phyloP scores from a whole-genome alignment of 1,139 yeast genomes.

The Candida sp. region DNA sequence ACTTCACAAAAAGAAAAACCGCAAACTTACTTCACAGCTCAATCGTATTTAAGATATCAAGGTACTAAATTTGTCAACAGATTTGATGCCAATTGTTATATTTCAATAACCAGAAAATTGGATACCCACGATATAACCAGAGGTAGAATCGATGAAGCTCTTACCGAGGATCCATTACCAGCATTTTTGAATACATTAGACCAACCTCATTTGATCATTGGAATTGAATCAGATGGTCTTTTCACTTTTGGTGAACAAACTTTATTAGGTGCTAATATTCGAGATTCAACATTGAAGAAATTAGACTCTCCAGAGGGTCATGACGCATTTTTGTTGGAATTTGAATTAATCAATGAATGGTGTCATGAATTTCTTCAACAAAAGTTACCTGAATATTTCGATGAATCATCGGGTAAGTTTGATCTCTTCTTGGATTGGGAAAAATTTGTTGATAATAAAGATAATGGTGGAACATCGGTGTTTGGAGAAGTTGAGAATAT shows the following conservation, averaged over 20 bases:
- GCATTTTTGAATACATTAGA: slow-evolving; percentile 46
- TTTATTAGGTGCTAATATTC: slow-evolving; percentile 71
- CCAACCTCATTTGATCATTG: slow-evolving; percentile 82
- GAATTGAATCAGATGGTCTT: slow-evolving; percentile 88
- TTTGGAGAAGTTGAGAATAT: slow-evolving; percentile 94
- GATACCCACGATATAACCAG: slow-evolving; percentile 95
- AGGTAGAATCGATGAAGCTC: slow-evolving; percentile 44
- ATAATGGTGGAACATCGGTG: slow-evolving; percentile 64
- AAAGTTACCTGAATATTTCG: slow-evolving; percentile 56
- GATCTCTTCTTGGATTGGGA: slow-evolving; percentile 55
- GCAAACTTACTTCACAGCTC: slow-evolving; percentile 93
- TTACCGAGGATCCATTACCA: slow-evolving; percentile 39
- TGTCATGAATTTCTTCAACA: slow-evolving; percentile 62
- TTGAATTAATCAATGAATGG: slow-evolving; percentile 71
- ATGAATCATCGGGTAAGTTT: slow-evolving; percentile 38
- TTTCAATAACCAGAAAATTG: slow-evolving; percentile 85
- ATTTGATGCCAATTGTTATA: slow-evolving; percentile 96
- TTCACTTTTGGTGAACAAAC: slow-evolving; percentile 93
- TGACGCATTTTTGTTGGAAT: slow-evolving; percentile 92
- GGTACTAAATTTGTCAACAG: slow-evolving; percentile 86
- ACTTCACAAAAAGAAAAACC: slow-evolving; percentile 39
- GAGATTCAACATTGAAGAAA: slow-evolving; percentile 62
- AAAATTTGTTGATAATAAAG: slow-evolving; percentile 30
- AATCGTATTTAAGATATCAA: slow-evolving; percentile 88
- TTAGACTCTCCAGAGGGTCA: slow-evolving; percentile 97